Evolutionary conservation across 352 stramenopile genomes (phyloP).

Genomic region (Pythium folliculosum): DNA sequence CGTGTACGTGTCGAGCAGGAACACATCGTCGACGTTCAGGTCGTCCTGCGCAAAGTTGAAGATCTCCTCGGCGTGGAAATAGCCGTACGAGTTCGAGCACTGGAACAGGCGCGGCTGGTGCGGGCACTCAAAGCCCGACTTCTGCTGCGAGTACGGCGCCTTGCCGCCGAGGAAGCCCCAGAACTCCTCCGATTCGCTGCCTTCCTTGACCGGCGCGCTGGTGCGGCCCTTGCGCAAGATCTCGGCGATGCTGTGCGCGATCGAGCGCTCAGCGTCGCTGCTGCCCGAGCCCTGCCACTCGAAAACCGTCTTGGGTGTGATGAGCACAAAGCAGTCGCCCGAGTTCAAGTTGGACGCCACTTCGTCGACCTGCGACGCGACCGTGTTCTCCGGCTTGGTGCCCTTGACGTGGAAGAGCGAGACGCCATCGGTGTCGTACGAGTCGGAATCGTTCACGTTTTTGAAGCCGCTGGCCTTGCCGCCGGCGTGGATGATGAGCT

Average conservation of each 20-base stretch:
- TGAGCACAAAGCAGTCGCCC: constrained; percentile 84
- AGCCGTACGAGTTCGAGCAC: constrained; percentile 87
- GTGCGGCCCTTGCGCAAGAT: constrained; percentile 61
- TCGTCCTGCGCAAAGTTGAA: constrained; percentile 90
- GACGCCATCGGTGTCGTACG: constrained; percentile 85
- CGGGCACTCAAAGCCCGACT: constrained; percentile 63
- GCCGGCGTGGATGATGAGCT: constrained; percentile 88
- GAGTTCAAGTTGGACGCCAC: constrained; percentile 86
- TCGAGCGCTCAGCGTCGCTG: constrained; percentile 60
- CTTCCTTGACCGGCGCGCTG: constrained; percentile 53
- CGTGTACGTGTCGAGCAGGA: constrained; percentile 90
- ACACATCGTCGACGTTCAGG: constrained; percentile 90
- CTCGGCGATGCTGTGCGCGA: constrained; percentile 60
- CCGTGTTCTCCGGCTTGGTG: constrained; percentile 82
- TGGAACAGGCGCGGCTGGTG: constrained; percentile 89
- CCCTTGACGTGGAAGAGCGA: constrained; percentile 92
- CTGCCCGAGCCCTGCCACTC: constrained; percentile 77
- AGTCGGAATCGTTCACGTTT: constrained; percentile 80
- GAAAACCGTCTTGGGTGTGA: constrained; percentile 72
- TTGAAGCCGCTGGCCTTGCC: constrained; percentile 90
- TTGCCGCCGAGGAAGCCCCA: constrained; percentile 87
- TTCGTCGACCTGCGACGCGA: constrained; percentile 82
- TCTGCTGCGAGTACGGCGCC: constrained; percentile 65
- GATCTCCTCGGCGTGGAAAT: constrained; percentile 87
- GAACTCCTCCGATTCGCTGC: constrained; percentile 74